Evolutionary conservation across 1,139 yeast species (phyloP), one percentile per base, ranked within the genome.

Genomic region (Saccharomyces hybrid): DNA sequence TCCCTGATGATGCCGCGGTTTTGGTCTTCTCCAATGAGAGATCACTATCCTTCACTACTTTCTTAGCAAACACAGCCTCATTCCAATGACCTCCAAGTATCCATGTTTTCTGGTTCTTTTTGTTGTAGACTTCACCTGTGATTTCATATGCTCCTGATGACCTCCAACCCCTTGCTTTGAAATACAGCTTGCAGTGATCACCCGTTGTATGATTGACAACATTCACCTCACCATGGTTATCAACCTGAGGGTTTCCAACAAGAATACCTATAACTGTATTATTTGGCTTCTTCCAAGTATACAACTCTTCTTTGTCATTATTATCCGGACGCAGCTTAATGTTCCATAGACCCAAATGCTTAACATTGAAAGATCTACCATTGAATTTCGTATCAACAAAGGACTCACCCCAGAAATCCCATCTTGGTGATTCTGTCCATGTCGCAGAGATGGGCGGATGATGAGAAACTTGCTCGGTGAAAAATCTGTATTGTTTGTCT

Each of bases 41-140:
- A 53, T 62, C 64, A 5, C 52, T 58, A 25, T 58, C 58, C 19
- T 63, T 68, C 7, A 66, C 66, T 7, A 81, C 75, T 65, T 78
- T 82, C 69, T 84, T 88, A 52, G 95, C 98, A 71, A 75, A 89
- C 7, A 93, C 83, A 70, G 86, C 87, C 54, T 89, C 88, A 69
- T 91, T 86, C 99, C 99, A 93, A 66, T 87, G 95, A 2, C 99
- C 99, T n/a, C 93, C 95, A 62, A 88, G 78, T 0, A 87, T 82
- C 85, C 90, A 86, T 51, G 73, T 75, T 29, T 87, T 78, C 60
- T 79, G 78, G 13, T 88, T 86, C 34, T 79, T 71, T 19, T 63
- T 68, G 55, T 83, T 82, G 46, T 72, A 71, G 2, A 88, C 90
- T 51, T 82, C 84, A 54, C 99, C 99, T 55, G 83, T 83, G 51